Percentiles rank a stretch among this genome's conserved stretches.
Conservation (phyloP, 257 asterid genomes). For the Plantago elongata region DNA sequence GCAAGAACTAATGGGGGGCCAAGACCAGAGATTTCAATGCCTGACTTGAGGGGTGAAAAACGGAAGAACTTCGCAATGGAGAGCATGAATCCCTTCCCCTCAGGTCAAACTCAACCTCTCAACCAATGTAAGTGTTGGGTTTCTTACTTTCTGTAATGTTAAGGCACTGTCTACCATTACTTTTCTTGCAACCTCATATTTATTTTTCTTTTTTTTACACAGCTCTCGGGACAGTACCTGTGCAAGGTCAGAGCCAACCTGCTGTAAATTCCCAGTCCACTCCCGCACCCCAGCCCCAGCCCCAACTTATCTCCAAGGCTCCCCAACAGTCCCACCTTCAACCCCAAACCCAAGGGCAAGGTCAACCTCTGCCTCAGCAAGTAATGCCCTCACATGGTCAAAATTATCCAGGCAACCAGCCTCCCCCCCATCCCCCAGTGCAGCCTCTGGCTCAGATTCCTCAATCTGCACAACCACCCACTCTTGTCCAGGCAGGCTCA, state of each 20-base stretch:
- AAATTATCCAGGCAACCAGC: conserved; percentile 35
- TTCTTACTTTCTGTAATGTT: neutral
- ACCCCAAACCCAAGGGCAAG: conserved; percentile 23
- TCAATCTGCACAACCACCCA: conserved; percentile 40
- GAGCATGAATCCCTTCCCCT: conserved; percentile 35
- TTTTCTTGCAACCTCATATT: conserved; percentile 5
- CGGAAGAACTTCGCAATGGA: conserved; percentile 39
- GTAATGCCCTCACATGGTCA: conserved; percentile 31
- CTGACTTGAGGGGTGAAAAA: conserved; percentile 50
- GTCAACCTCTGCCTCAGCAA: conserved; percentile 8
- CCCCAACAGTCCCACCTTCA: conserved; percentile 37
- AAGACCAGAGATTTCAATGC: conserved; percentile 35
- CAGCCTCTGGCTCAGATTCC: conserved; percentile 46
- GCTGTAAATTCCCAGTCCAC: conserved; percentile 39
- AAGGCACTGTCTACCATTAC: neutral
- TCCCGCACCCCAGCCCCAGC: conserved; percentile 30
- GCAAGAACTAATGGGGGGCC: conserved; percentile 36
- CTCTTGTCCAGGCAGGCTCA: conserved; percentile 34
- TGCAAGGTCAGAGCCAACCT: conserved; percentile 52
- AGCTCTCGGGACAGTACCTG: conserved; percentile 38
- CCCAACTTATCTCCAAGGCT: conserved; percentile 31
- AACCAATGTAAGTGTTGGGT: conserved; percentile 57
- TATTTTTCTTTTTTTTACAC: conserved; percentile 26
- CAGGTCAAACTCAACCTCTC: conserved; percentile 34
- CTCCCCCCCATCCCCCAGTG: conserved; percentile 37